phyloP scores from a whole-genome alignment of 331 rosid species.

The Erythrophleum ivorense region DNA sequence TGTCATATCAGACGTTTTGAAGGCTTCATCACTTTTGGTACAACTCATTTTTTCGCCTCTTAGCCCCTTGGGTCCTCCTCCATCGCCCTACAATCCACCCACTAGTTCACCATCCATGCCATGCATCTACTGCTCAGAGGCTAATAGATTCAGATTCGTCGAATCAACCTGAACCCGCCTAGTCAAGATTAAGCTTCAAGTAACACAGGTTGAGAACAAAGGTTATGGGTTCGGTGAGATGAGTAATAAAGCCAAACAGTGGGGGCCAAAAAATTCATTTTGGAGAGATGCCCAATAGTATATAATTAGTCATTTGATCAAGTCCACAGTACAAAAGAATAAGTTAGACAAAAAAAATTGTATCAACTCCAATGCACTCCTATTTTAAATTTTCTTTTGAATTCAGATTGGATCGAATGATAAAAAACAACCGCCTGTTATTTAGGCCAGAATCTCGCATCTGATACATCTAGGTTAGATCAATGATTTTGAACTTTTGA shows the following conservation, averaged over 20 bases:
- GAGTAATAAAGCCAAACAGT: background rate
- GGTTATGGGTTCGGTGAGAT: background rate
- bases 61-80: conserved; percentile 9
- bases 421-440: background rate
- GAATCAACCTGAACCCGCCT: background rate
- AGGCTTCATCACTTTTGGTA: conserved; percentile 43
- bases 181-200: conserved; percentile 31
- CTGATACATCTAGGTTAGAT: background rate
- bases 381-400: background rate
- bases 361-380: background rate
- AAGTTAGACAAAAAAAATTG: background rate
- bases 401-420: background rate
- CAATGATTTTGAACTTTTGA: background rate
- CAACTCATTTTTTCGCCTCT: conserved; percentile 33
- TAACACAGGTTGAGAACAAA: background rate
- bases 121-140: conserved; percentile 10
- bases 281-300: background rate
- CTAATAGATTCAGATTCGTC: conserved; percentile 10
- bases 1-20: conserved; percentile 37
- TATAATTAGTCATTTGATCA: background rate
- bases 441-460: background rate
- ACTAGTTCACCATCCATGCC: conserved; percentile 25
- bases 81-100: conserved; percentile 21
- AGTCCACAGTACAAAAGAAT: background rate
- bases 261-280: background rate